These are phyloP conservation scores for Hysterium pulicare DNA, from an alignment of 2,329 filamentous ascomycete species.

Conservation along the genomic window DNA sequence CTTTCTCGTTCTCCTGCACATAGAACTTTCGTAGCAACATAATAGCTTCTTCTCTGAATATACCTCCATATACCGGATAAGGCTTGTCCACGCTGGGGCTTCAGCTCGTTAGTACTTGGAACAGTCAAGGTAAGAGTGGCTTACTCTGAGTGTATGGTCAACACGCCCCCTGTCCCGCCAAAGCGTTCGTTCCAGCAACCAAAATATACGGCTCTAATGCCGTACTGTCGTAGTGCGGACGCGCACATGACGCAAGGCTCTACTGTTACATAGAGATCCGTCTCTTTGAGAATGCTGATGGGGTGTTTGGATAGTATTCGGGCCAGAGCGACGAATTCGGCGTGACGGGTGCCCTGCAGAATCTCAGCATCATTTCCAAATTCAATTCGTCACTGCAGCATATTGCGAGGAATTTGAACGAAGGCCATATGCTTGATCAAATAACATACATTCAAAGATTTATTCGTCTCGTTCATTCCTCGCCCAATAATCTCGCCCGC, in stretches of 20 bases:
- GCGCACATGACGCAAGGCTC: conserved; percentile 99
- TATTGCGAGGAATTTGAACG: not conserved
- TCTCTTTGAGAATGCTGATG: conserved; percentile 66
- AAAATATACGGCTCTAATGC: conserved; percentile 87
- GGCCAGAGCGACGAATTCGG: conserved; percentile 85
- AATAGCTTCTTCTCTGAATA: conserved; percentile 89
- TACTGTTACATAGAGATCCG: conserved; percentile 90
- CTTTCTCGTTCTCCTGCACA: conserved; percentile 94
- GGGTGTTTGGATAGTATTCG: conserved; percentile 63
- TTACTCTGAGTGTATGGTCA: conserved; percentile 74
- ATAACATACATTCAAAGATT: conserved; percentile 63
- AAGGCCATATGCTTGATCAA: not conserved
- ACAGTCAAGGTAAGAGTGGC: conserved; percentile 18
- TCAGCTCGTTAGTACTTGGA: conserved; percentile 22
- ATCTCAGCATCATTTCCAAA: not conserved
- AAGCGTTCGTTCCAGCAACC: conserved; percentile 96
- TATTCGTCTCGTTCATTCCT: conserved; percentile 97
- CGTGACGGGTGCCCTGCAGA: conserved; percentile 78
- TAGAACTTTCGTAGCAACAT: conserved; percentile 91
- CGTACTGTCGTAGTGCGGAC: conserved; percentile 81
- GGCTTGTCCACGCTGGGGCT: conserved; percentile 68
- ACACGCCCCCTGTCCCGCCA: conserved; percentile 90
- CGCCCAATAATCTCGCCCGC: conserved; percentile 74
- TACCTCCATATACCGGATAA: conserved; percentile 80
- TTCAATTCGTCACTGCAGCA: no score